These are phyloP conservation scores for Trametes maxima DNA, from an alignment of 768 basidiomycete species.

Conservation along the genomic window DNA sequence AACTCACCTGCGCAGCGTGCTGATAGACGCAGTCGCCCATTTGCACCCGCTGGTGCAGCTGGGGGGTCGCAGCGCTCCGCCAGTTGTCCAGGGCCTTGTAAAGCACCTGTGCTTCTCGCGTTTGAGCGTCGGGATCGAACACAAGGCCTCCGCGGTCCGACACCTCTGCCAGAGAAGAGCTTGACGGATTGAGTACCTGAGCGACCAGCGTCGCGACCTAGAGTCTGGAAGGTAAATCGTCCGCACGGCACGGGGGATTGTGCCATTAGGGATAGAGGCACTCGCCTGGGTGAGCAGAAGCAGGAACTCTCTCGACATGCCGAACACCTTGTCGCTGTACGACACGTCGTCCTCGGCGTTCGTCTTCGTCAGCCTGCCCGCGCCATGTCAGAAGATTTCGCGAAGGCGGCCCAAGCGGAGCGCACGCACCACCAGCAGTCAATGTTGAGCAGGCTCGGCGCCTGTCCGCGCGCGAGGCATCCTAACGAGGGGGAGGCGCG, in stretches of 20 bases:
- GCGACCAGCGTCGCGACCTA: conserved; percentile 30
- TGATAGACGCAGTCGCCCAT: conserved; percentile 42
- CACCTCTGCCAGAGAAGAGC: conserved; percentile 21
- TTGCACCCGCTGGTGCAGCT: conserved; percentile 30
- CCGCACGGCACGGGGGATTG: neutral
- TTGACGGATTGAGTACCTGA: conserved; percentile 17
- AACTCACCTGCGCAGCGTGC: conserved; percentile 37
- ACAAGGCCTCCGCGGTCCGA: conserved; percentile 16
- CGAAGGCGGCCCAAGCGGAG: conserved; percentile 14
- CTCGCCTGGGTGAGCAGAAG: conserved; percentile 35
- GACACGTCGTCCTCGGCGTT: conserved; percentile 35
- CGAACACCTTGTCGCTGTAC: conserved; percentile 49
- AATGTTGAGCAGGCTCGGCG: conserved; percentile 38
- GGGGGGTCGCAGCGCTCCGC: conserved; percentile 26
- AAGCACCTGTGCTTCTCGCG: conserved; percentile 27
- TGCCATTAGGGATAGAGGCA: neutral
- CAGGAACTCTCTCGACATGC: conserved; percentile 37
- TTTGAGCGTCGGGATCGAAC: conserved; percentile 26
- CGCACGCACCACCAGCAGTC: conserved; percentile 43
- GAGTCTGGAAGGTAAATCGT: neutral
- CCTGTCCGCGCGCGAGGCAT: conserved; percentile 40
- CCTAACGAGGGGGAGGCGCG: conserved; percentile 24
- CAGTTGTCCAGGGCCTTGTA: conserved; percentile 33
- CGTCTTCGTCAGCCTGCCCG: conserved; percentile 35
- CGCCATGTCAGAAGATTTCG: conserved; percentile 12